Conservation (phyloP, 208 protist species). For the Naegleria lovaniensis region DNA sequence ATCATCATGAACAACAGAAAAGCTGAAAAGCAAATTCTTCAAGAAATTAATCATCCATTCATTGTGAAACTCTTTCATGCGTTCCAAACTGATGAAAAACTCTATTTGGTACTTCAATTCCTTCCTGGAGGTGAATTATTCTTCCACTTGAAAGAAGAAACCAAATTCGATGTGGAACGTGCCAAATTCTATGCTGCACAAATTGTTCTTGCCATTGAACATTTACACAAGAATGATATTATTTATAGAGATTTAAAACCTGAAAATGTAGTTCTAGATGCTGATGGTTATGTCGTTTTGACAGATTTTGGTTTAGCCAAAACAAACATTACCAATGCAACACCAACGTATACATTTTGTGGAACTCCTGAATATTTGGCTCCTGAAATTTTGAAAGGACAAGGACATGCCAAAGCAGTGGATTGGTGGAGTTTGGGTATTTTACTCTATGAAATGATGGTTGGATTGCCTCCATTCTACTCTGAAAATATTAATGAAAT, state of each 20-base stretch:
- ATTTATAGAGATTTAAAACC: conserved; percentile 75
- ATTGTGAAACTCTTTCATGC: conserved; percentile 86
- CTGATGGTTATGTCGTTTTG: conserved; percentile 66
- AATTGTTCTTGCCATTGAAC: conserved; percentile 71
- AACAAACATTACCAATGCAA: conserved; percentile 39
- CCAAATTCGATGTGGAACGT: conserved; percentile 61
- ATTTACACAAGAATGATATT: conserved; percentile 72
- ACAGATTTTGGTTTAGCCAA: conserved; percentile 77
- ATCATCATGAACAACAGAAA: too few species aligned
- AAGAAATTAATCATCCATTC: conserved; percentile 76
- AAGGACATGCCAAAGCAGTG: conserved; percentile 57
- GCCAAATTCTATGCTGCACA: conserved; percentile 76
- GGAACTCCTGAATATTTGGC: conserved; percentile 45
- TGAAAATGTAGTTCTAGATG: conserved; percentile 72
- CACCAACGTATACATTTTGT: conserved; percentile 39
- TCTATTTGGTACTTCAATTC: conserved; percentile 85
- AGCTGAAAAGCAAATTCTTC: conserved; percentile 75
- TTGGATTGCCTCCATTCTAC: conserved; percentile 60
- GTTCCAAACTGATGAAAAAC: conserved; percentile 79
- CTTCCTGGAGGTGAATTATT: conserved; percentile 76
- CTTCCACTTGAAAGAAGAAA: conserved; percentile 51
- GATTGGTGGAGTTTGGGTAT: conserved; percentile 72
- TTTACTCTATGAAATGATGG: conserved; percentile 68
- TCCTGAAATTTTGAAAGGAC: conserved; percentile 54
- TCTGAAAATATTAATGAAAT: conserved; percentile 39